Conservation (phyloP, 768 basidiomycete species). For the Suillus brevipes region DNA sequence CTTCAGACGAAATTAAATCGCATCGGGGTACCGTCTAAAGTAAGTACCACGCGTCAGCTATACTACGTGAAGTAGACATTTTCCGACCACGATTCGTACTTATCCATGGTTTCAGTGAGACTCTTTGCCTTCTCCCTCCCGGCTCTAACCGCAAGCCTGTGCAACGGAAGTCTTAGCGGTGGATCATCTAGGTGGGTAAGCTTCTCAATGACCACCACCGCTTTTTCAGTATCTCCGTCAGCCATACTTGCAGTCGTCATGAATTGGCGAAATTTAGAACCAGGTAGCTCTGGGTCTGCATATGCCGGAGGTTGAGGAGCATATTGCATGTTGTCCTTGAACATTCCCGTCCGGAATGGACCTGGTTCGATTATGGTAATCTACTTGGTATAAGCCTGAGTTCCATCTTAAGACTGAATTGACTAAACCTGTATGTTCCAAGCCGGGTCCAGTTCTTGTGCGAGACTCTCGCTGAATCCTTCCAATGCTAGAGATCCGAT, state of each 20-base stretch:
- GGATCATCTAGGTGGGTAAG: slow-evolving; percentile 21
- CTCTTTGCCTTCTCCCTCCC: slow-evolving; percentile 15
- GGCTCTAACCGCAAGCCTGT: slow-evolving; percentile 5
- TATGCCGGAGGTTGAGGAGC: slow-evolving; percentile 18
- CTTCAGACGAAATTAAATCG: no score
- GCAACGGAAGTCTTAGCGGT: slow-evolving; percentile 23
- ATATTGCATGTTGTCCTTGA: not conserved
- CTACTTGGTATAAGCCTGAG: not conserved
- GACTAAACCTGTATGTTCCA: slow-evolving; percentile 32
- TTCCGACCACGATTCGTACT: slow-evolving; percentile 24
- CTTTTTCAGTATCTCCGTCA: slow-evolving; percentile 24
- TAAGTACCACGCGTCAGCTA: not conserved
- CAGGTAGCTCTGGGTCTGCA: slow-evolving; percentile 11
- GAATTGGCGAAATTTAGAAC: not conserved
- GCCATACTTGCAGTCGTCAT: not conserved
- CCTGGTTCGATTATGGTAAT: slow-evolving; percentile 11
- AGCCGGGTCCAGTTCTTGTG: slow-evolving; percentile 24
- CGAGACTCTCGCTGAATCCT: slow-evolving; percentile 27
- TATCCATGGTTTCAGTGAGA: slow-evolving; percentile 17
- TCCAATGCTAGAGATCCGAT: slow-evolving; percentile 24
- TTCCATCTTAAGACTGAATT: not conserved
- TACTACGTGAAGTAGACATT: slow-evolving; percentile 19
- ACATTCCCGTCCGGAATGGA: slow-evolving; percentile 17
- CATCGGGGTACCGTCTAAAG: not conserved
- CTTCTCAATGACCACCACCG: slow-evolving; percentile 21